Conservation (phyloP, 2,329 filamentous ascomycete species). For the Dryadomyces quercus-mongolicae region DNA sequence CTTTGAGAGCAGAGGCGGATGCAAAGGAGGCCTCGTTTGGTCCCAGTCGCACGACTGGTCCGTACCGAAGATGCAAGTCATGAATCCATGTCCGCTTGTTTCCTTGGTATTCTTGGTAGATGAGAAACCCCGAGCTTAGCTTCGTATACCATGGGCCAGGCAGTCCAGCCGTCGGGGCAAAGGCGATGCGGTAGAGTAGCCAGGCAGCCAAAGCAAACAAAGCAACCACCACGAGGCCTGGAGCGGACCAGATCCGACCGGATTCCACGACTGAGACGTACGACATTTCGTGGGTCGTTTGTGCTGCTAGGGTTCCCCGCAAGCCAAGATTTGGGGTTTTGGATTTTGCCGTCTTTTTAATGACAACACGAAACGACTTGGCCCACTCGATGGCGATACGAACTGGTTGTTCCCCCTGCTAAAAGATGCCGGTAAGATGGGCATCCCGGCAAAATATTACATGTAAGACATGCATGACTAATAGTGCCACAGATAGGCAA, state of each 20-base stretch:
- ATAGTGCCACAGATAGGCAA: neutral
- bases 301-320: too few species aligned
- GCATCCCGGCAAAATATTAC: too few species aligned
- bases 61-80: constrained; percentile 3
- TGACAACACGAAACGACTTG: too few species aligned
- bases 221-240: neutral
- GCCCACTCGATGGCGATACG: too few species aligned
- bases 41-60: constrained; percentile 5
- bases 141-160: constrained; percentile 7
- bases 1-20: neutral
- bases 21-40: constrained; percentile 6
- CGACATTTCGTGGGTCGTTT: too few species aligned
- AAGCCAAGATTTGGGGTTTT: too few species aligned
- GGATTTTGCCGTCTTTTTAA: too few species aligned
- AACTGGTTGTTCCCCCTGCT: too few species aligned
- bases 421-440: too few species aligned
- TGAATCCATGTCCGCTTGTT: constrained; percentile 6
- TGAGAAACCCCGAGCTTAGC: neutral
- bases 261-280: too few species aligned
- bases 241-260: too few species aligned
- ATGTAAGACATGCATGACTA: too few species aligned
- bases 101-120: constrained; percentile 5
- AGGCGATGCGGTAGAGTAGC: neutral
- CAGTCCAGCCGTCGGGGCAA: neutral
- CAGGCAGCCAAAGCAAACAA: neutral